Evolutionary conservation across 306 rosid genomes (phyloP).

Genomic region (Ormosia semicastrata): DNA sequence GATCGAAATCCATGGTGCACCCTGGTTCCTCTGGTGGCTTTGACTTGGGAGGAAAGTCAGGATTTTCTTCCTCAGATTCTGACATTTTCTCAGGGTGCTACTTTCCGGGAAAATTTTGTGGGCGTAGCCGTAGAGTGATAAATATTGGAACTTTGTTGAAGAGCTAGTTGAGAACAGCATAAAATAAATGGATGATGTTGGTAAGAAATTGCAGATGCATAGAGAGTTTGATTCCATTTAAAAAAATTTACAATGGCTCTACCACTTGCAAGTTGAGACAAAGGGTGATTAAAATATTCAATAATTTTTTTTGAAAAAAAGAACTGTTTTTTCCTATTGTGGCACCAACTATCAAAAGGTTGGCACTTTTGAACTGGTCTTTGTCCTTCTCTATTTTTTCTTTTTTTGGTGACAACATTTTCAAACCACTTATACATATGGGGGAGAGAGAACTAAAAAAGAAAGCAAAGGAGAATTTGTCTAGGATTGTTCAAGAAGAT

Average conservation of each 20-base stretch:
- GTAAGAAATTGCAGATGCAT: constrained; percentile 7
- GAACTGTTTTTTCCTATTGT: neutral
- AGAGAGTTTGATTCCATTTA: constrained; percentile 18
- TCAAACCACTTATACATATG: neutral
- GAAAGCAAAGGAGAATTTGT: constrained; percentile 12
- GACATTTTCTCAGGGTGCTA: constrained; percentile 37
- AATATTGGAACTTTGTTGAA: constrained; percentile 20
- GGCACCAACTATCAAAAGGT: constrained; percentile 28
- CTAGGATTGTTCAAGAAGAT: neutral
- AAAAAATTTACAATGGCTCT: constrained; percentile 1
- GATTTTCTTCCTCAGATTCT: constrained; percentile 56
- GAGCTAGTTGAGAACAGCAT: neutral
- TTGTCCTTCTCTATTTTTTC: neutral
- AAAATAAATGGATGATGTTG: neutral
- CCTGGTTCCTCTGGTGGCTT: constrained; percentile 17
- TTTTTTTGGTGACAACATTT: neutral
- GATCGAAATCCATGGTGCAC: constrained; percentile 70
- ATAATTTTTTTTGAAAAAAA: neutral
- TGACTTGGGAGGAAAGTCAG: constrained; percentile 40
- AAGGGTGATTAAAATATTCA: constrained; percentile 27
- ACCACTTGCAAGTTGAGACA: constrained; percentile 42
- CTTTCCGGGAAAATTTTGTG: neutral
- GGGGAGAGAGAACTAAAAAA: neutral
- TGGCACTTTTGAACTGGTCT: constrained; percentile 29
- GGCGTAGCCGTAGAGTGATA: neutral